phyloP scores from a whole-genome alignment of 2,329 filamentous ascomycete species.

The Hymenoscyphus occultus region DNA sequence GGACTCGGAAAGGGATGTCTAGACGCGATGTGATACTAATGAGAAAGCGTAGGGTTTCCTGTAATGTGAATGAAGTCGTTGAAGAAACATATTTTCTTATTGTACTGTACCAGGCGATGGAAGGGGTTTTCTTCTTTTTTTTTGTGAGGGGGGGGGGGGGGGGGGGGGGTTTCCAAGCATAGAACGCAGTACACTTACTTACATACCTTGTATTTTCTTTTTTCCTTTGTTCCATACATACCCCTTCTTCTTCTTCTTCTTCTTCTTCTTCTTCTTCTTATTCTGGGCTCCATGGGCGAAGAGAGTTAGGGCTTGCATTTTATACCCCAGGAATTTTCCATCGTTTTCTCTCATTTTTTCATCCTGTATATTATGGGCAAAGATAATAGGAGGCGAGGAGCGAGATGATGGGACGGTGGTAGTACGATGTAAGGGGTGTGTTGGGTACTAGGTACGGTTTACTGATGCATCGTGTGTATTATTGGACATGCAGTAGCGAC shows the following conservation, averaged over 20 bases:
- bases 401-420: not conserved
- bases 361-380: not conserved
- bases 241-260: too few relatives aligned
- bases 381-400: not conserved
- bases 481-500: too few relatives aligned
- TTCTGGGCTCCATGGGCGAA: too few relatives aligned
- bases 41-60: not conserved
- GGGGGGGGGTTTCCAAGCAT: not conserved
- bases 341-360: not conserved
- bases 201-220: too few relatives aligned
- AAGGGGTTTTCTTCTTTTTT: not conserved
- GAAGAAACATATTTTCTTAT: not conserved
- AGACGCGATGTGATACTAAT: not conserved
- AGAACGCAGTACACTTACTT: too few relatives aligned
- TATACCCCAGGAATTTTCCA: not conserved
- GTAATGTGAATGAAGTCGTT: not conserved
- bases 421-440: too few relatives aligned
- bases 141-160: not conserved
- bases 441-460: too few relatives aligned
- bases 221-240: too few relatives aligned
- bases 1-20: not conserved
- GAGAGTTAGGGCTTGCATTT: not conserved
- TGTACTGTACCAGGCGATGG: not conserved
- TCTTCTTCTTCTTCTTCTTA: too few relatives aligned
- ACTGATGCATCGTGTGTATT: too few relatives aligned